phyloP scores from a whole-genome alignment of 257 asterid genomes.

The Craterostigma plantagineum region DNA sequence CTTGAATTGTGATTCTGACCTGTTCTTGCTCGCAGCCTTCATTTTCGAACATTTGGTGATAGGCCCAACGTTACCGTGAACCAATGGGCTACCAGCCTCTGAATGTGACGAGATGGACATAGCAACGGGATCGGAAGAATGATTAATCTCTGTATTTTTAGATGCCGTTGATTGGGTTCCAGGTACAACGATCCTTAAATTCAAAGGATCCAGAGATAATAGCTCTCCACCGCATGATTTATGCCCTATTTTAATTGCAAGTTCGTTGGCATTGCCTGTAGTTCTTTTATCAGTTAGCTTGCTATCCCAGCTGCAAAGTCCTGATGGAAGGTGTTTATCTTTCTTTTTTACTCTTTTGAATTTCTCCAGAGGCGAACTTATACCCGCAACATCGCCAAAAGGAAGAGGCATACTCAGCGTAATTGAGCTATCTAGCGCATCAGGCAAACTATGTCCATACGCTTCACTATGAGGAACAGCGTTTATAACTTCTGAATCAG shows the following conservation, averaged over 20 bases:
- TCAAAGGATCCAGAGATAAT: too few relatives aligned
- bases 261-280: too few relatives aligned
- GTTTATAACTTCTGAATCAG: conserved; percentile 86
- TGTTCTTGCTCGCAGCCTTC: conserved; percentile 23
- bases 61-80: conserved; percentile 13
- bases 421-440: conserved; percentile 18
- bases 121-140: too few relatives aligned
- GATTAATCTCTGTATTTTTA: too few relatives aligned
- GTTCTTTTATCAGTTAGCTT: conserved; percentile 5
- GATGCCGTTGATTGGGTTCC: too few relatives aligned
- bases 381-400: too few relatives aligned
- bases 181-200: too few relatives aligned
- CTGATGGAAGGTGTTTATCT: conserved; percentile 3
- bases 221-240: too few relatives aligned
- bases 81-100: conserved; percentile 5
- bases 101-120: too few relatives aligned
- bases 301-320: conserved; percentile 13
- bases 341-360: too few relatives aligned
- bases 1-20: conserved; percentile 18
- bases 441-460: conserved; percentile 25
- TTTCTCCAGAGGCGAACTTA: too few relatives aligned
- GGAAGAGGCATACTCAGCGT: conserved; percentile 1
- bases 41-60: conserved; percentile 19
- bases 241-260: too few relatives aligned
- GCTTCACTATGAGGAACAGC: conserved; percentile 26